Conservation (phyloP, 768 basidiomycete species). For the Termitomyces sp. region DNA sequence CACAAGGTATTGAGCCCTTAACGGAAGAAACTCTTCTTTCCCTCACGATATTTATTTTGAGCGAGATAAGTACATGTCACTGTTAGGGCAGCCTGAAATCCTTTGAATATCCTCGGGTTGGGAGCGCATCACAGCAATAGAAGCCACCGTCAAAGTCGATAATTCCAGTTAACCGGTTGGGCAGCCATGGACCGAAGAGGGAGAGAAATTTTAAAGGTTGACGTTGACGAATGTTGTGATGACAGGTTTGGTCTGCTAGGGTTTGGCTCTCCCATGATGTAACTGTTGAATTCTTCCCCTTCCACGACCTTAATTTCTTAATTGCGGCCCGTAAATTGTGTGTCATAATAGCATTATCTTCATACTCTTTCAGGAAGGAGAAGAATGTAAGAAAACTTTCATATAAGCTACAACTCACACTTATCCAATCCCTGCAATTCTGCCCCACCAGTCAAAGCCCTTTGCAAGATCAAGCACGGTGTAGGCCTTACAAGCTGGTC, state of each 20-base stretch:
- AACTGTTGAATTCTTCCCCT: not conserved
- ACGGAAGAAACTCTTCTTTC: not conserved
- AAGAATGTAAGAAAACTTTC: slow-evolving; percentile 1
- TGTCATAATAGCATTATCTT: not conserved
- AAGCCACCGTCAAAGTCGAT: not conserved
- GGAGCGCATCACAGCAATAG: not conserved
- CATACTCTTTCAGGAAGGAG: not conserved
- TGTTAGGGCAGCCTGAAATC: not conserved
- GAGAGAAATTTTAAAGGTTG: not conserved
- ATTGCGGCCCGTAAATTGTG: not conserved
- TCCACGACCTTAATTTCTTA: not conserved
- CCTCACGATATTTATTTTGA: not conserved
- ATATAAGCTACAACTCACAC: not conserved
- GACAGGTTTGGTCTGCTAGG: not conserved
- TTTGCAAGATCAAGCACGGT: not conserved
- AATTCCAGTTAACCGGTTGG: not conserved
- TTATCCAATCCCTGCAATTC: not conserved
- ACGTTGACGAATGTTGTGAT: not conserved
- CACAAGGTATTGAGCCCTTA: not conserved
- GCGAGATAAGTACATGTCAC: too few relatives aligned
- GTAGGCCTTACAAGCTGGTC: not conserved
- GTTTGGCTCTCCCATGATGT: not conserved
- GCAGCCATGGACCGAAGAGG: not conserved
- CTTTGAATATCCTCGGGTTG: not conserved
- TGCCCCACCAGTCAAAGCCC: not conserved